Base-by-base conservation (phyloP, 345 rosid species). In the Erysimum cheiranthoides region DNA sequence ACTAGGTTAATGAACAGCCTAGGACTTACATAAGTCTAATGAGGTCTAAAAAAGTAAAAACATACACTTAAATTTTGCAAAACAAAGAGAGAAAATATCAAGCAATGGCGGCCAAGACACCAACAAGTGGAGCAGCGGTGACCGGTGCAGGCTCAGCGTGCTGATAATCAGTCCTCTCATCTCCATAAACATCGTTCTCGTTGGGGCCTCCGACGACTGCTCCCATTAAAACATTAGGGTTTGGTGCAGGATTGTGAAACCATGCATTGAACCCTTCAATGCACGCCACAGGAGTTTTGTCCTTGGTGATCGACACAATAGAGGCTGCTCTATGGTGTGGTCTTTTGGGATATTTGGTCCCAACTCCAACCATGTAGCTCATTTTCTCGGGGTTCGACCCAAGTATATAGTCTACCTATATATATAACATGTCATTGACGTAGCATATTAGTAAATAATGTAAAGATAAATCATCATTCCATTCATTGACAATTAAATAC, bases 271-370 rank as follows among this genome's bases (percentile, higher is more conserved):
- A 90, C 47, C 98, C 97, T 34, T 85, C 70, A 28, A 67, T 71
- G 80, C 98, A 94, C 36, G 80, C 74, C 82, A 92, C 81, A 13
- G 88, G 87, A 53, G 18, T 45, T 25, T 40, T 27, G 51, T 92
- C 93, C 13, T 70, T 50, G 14, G 79, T 79, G 21, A 91, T 75
- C 4, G 94, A 90, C 61, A 97, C 96, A 50, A 88, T 66, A 0
- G 99, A 95, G 27, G 98, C 87, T 27, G 89, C 99, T 82, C 99
- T 83, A 84, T 95, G 99, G 84, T 95, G 98, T 47, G 90, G 76
- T 81, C 85, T 84, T 68, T 70, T 85, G 4, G 98, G 98, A 80
- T 82, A 95, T 69, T 83, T 76, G n/a, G 75, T 83, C 51, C 99
- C 98, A 61, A 86, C 85, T 17, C 96, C 98, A 27, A 95, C 98